Evolutionary conservation across 2,329 filamentous ascomycete species (phyloP), one percentile per base, ranked within the genome.

Genomic region (Phaeosphaeria sp.): DNA sequence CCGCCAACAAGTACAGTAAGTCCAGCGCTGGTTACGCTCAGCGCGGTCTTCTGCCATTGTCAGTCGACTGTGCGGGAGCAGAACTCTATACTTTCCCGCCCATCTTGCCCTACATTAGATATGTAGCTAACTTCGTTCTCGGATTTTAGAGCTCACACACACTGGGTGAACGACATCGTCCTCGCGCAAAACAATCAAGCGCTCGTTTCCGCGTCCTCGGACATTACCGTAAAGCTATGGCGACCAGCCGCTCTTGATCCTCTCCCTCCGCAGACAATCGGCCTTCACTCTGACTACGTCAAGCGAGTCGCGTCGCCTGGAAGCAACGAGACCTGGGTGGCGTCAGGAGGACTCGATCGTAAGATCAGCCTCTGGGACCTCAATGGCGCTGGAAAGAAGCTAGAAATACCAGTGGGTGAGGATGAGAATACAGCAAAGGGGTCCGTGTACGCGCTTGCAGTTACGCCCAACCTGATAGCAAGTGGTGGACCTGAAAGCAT

Each of bases 341-440:
- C 93, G 5, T 97, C 94, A 1, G 95, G 93, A 46, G 95, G 94
- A 1, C 84, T 99, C 33, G 95, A 99, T 77, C 89, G 94, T 68
- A 94, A 93, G 73, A 92, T 99, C 63, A 91, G 87, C 71, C 82
- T 98, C 6, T 99, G 95, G 95, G 95, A 99, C 79, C 81, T 99
- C 54, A 91, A 90, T 72, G 93, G 94, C 51, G 89, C 84, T 6
- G 94, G 95, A 15, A 90, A 97, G 79, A 90, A 89, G 54, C 83
- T 98, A 33, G 90, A 93, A 72, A 96, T 99, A 55, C 89, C 96
- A 70, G 89, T 92, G 46, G 87, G 85, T 49, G 92, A 93, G 51
- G 92, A 96, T 65, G 93, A 96, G 72, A 87, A 88, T 44, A 78
- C 78, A 46, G 91, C 95, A 68, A 99, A 99, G 80, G 95, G 95